Base-by-base conservation (phyloP, 768 basidiomycete species). In the Nidularia pulvinata region DNA sequence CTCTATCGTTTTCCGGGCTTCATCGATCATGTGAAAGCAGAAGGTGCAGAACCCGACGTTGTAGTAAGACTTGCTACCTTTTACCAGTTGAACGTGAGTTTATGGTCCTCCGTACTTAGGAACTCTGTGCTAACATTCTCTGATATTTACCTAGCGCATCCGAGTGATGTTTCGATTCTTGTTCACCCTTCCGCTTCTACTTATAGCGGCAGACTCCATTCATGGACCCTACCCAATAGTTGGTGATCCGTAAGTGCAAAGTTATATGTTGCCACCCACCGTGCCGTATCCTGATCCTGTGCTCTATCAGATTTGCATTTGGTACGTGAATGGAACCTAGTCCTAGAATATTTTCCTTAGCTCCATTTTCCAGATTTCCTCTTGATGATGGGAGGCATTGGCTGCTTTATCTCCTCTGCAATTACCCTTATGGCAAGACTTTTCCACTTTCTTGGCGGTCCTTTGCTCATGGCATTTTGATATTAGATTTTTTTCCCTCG, bases 401-500 rank as follows among this genome's bases (percentile, higher is more conserved):
- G 91, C 10, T 86, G 86, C 59, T 84, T 92, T 61, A 76, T 90
- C 19, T 93, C 91, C 3, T 91, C 91, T 30, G 83, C 84, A 14
- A 88, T 93, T 22, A 93, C 91, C 3, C 76, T 93, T 33, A 75
- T 93, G 33, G 91, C 91, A 61, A 62, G 33, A 13, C n/a, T 22
- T n/a, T n/a, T n/a, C n/a, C n/a, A 33, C 39, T 32, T 54, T 7
- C 16, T 33, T 32, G 46, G 10, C 11, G 11, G 25, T 25, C 9
- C 9, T 11, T 37, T 32, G 47, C 33, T 48, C 35, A 25, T n/a
- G 34, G 49, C 34, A 55, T 61, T 7, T 33, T 33, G 44, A 7
- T 48, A 46, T n/a, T 47, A 89, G 88, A 80, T 91, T 43, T 91
- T 91, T 71, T 91, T 91, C 73, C 89, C 89, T 35, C 87, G 88